Conservation (phyloP, 176 grass and related monocot species). For the Avena atlantica region DNA sequence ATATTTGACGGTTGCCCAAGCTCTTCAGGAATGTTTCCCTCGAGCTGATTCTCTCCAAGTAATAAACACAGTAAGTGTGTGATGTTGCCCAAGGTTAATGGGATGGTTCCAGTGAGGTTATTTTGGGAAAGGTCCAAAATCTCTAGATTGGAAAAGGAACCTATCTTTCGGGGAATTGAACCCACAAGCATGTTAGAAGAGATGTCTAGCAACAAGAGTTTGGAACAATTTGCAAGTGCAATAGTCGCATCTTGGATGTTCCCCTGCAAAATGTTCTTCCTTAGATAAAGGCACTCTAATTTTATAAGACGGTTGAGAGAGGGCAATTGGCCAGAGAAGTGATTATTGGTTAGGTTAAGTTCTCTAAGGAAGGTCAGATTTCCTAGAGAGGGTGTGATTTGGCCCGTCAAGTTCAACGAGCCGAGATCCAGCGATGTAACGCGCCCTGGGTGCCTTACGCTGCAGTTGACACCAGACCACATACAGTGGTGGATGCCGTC, state of each 20-base stretch:
- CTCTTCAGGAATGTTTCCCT: not conserved
- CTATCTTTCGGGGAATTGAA: not conserved
- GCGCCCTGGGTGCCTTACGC: not conserved
- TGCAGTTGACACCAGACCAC: not conserved
- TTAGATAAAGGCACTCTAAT: accelerated
- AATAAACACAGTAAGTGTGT: not conserved
- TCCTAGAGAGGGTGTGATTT: not conserved
- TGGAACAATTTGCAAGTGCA: not conserved
- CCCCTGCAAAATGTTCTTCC: not conserved
- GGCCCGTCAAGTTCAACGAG: not conserved
- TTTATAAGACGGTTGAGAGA: not conserved
- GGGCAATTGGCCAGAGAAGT: not conserved
- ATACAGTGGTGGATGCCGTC: not conserved
- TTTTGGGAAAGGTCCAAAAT: accelerated
- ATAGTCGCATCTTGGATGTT: not conserved
- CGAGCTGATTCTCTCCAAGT: not conserved
- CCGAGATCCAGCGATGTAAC: not conserved
- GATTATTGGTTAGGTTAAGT: not conserved
- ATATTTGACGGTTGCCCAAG: not conserved
- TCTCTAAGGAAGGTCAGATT: not conserved
- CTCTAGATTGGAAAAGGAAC: not conserved
- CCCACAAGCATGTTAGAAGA: not conserved
- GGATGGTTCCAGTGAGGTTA: not conserved
- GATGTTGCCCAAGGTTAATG: not conserved
- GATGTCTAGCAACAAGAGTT: not conserved